Evolutionary conservation across 306 rosid genomes (phyloP).

Genomic region (Corylus heterophylla): DNA sequence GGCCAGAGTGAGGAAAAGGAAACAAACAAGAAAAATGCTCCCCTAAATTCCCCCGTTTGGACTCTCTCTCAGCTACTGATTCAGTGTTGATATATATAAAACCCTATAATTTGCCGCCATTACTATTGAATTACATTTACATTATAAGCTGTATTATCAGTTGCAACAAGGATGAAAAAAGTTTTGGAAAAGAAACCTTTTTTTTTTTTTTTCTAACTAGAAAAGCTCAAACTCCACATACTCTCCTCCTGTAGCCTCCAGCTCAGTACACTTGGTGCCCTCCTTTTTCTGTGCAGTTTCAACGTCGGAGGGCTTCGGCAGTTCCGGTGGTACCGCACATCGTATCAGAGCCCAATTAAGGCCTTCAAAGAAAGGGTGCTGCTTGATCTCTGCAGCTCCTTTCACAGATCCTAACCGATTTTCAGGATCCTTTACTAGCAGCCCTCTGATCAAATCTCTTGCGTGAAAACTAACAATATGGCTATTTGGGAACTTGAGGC

Average conservation of each 20-base stretch:
- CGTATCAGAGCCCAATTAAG: constrained; percentile 97
- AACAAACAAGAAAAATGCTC: constrained; percentile 22
- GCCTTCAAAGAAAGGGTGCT: constrained; percentile 91
- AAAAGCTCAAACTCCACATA: constrained; percentile 75
- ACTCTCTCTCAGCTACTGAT: constrained; percentile 50
- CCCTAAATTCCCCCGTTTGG: constrained; percentile 31
- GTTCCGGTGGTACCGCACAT: constrained; percentile 86
- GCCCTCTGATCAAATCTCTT: constrained; percentile 81
- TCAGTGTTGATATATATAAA: constrained; percentile 58
- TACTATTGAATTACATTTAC: constrained; percentile 45
- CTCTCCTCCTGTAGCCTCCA: constrained; percentile 55
- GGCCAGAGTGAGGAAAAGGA: background rate
- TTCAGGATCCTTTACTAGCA: constrained; percentile 85
- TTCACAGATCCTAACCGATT: constrained; percentile 85
- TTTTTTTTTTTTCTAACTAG: constrained; percentile 37
- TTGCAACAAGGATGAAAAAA: constrained; percentile 34
- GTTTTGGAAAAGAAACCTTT: constrained; percentile 19
- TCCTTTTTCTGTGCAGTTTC: constrained; percentile 60
- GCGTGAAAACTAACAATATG: constrained; percentile 91
- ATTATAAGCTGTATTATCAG: constrained; percentile 55
- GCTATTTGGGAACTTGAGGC: constrained; percentile 81
- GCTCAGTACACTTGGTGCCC: constrained; percentile 41
- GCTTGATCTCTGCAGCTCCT: constrained; percentile 95
- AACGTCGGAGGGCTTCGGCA: constrained; percentile 62
- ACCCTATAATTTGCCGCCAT: constrained; percentile 50